Conservation (phyloP, 2,329 filamentous ascomycete species). For the Hypocrella siamensis region DNA sequence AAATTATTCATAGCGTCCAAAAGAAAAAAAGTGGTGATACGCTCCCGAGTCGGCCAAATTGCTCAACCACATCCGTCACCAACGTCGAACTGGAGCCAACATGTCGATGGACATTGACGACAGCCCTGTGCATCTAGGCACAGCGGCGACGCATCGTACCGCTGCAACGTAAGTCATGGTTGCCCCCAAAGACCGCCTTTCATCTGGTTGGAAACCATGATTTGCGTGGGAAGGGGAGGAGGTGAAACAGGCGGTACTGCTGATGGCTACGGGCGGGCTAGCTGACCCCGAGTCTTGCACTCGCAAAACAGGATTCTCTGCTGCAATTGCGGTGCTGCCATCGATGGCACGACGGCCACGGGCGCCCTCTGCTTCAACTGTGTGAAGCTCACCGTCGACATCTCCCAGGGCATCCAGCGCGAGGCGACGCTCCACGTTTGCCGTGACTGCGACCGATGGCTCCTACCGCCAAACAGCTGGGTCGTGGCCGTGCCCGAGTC, state of each 20-base stretch:
- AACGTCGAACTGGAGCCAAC: slow-evolving; percentile 3
- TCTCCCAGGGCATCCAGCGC: slow-evolving; percentile 78
- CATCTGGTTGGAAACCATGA: background rate
- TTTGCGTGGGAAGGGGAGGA: background rate
- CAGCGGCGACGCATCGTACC: slow-evolving; percentile 14
- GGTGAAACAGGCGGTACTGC: background rate
- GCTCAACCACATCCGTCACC: no score
- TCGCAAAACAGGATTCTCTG: slow-evolving; percentile 54
- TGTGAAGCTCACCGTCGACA: slow-evolving; percentile 85
- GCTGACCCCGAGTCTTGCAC: background rate
- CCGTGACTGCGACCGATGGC: slow-evolving; percentile 87
- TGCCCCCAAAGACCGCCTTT: background rate
- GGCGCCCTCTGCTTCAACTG: slow-evolving; percentile 93
- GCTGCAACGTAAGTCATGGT: slow-evolving; percentile 22
- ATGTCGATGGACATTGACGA: slow-evolving; percentile 31
- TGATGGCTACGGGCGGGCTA: background rate
- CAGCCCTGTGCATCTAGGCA: slow-evolving; percentile 21
- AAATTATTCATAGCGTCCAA: no score
- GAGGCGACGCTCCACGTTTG: slow-evolving; percentile 86
- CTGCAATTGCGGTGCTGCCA: slow-evolving; percentile 91
- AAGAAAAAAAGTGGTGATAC: slow-evolving; percentile 6
- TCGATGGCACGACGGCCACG: slow-evolving; percentile 75
- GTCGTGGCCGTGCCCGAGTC: slow-evolving; percentile 74
- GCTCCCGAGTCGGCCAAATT: background rate
- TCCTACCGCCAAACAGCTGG: slow-evolving; percentile 77